Percentiles rank a stretch among this genome's conserved stretches.
Conservation (phyloP, 345 rosid genomes). For the Eucalyptus coolabah region DNA sequence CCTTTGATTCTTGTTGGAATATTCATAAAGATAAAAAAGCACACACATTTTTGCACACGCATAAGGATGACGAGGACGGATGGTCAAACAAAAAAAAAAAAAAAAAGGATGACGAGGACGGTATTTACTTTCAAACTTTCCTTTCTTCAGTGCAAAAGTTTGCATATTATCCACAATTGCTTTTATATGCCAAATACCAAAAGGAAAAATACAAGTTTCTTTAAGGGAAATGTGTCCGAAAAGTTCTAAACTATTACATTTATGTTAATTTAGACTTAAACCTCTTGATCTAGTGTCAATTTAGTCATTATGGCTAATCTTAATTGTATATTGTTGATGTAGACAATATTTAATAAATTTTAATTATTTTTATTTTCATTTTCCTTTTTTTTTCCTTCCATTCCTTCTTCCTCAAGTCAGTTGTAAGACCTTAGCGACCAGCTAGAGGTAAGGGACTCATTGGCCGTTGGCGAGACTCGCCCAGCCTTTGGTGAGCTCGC, state of each 20-base stretch:
- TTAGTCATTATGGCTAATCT: too few species aligned
- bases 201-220: too few species aligned
- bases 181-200: too few species aligned
- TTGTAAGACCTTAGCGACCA: fast-evolving
- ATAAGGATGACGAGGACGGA: not conserved
- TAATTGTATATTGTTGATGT: too few species aligned
- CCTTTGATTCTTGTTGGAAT: not conserved
- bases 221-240: not conserved
- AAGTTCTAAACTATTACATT: too few species aligned
- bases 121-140: not conserved
- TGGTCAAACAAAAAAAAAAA: too few species aligned
- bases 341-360: fast-evolving
- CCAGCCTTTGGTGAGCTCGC: too few species aligned
- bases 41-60: not conserved
- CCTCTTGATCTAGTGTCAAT: too few species aligned
- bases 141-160: not conserved
- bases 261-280: too few species aligned
- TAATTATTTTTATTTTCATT: too few species aligned
- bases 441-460: fast-evolving
- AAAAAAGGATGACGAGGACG: not conserved
- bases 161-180: not conserved
- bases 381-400: too few species aligned
- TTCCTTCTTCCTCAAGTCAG: fast-evolving
- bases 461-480: too few species aligned
- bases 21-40: not conserved